A percentile compares a stretch with the other conserved stretches of the same genome.
These are phyloP conservation scores for Aspergillus funiculosus DNA, from an alignment of 495 filamentous ascomycete genomes.

Conservation along the genomic window DNA sequence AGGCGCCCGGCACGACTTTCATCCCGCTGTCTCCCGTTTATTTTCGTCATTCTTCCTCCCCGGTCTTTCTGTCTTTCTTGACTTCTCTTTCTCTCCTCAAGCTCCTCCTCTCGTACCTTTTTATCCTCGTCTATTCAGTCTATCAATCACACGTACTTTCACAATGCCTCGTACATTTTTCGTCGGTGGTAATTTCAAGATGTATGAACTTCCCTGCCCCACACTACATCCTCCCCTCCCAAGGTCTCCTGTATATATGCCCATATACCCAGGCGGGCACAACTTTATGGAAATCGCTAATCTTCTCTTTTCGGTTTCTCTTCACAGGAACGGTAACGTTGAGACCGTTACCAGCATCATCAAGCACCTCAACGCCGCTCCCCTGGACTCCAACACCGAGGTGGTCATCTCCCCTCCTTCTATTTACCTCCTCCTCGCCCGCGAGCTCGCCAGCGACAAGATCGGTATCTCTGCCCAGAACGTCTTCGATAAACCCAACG, in stretches of 20 bases:
- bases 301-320: constrained; percentile 10
- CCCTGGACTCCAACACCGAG: constrained; percentile 53
- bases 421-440: constrained; percentile 82
- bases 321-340: constrained; percentile 79
- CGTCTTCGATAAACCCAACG: constrained; percentile 92
- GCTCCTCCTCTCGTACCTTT: constrained; percentile 6
- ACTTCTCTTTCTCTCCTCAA: constrained; percentile 8
- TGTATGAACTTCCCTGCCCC: constrained; percentile 49
- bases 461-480: constrained; percentile 90
- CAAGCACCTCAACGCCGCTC: constrained; percentile 74
- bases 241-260: too few species aligned
- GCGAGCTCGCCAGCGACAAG: constrained; percentile 59
- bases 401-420: constrained; percentile 88
- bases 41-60: constrained; percentile 12
- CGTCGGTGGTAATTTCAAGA: constrained; percentile 99
- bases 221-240: constrained; percentile 18
- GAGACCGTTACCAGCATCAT: constrained; percentile 83
- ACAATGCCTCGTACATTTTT: constrained; percentile 95
- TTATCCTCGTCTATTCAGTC: constrained; percentile 3
- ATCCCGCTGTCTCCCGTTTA: constrained; percentile 7
- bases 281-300: constrained; percentile 6
- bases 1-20: constrained; percentile 2
- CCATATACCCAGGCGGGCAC: background rate
- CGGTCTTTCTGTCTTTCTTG: constrained; percentile 11
- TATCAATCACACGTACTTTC: constrained; percentile 13